Evolutionary conservation across 148 eudicot genomes (phyloP).

Genomic region (Diospyros kaki): DNA sequence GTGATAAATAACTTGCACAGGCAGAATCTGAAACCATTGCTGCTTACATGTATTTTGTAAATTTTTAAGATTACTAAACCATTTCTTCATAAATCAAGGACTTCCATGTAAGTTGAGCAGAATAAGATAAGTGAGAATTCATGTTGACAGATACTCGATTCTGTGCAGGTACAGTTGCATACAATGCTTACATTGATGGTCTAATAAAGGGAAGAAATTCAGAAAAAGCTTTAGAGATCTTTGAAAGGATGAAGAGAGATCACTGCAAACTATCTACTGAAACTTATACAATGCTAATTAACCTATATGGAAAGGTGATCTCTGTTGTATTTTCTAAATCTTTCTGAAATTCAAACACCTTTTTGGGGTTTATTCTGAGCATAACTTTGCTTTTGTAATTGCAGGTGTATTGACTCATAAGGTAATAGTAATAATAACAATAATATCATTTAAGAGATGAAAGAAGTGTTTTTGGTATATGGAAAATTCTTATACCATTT

Average conservation of each 20-base stretch:
- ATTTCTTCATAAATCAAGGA: not conserved
- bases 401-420: not conserved
- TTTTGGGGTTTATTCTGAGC: not conserved
- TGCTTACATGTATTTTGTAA: no score
- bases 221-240: slow-evolving; percentile 57
- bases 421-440: not conserved
- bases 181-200: slow-evolving; percentile 77
- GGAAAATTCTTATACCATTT: no score
- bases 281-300: slow-evolving; percentile 82
- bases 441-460: not conserved
- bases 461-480: no score
- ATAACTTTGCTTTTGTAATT: not conserved
- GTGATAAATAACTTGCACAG: no score
- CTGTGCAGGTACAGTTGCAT: slow-evolving; percentile 56
- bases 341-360: not conserved
- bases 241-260: slow-evolving; percentile 68
- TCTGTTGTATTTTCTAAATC: not conserved
- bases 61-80: no score
- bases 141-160: not conserved
- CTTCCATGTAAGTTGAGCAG: slow-evolving; percentile 1
- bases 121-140: not conserved
- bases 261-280: slow-evolving; percentile 61
- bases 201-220: slow-evolving; percentile 61
- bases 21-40: no score
- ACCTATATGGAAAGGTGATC: slow-evolving; percentile 79